These are phyloP conservation scores for Cladosporium velox DNA, from an alignment of 2,329 filamentous ascomycete species.

Conservation along the genomic window DNA sequence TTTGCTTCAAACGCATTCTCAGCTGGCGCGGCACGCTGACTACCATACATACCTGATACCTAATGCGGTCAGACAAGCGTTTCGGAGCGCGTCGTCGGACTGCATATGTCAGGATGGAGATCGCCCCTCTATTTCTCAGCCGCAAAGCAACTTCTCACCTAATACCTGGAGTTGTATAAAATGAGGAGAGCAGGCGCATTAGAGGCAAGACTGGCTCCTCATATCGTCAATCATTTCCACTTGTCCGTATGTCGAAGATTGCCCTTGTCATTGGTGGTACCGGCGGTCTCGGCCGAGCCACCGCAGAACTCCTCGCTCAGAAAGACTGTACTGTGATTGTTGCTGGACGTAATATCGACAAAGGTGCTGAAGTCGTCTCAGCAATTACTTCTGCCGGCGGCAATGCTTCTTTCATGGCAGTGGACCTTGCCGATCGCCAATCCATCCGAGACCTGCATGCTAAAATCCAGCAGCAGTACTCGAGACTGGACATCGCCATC, in stretches of 20 bases:
- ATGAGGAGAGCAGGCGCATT: background rate
- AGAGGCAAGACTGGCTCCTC: background rate
- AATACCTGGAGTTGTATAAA: background rate
- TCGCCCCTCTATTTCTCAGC: background rate
- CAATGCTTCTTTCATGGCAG: conserved; percentile 11
- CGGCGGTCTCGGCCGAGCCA: conserved; percentile 12
- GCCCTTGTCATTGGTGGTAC: conserved; percentile 18
- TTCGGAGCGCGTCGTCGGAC: background rate
- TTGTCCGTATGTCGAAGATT: conserved; percentile 6
- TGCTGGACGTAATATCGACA: background rate
- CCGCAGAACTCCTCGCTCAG: conserved; percentile 10
- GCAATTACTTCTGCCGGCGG: conserved; percentile 4
- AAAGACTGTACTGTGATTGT: conserved; percentile 10
- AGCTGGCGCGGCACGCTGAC: background rate
- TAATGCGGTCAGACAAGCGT: background rate
- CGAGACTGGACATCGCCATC: conserved; percentile 46
- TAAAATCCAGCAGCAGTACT: conserved; percentile 40
- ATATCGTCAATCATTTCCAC: background rate
- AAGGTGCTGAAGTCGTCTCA: conserved; percentile 14
- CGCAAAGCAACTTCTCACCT: background rate
- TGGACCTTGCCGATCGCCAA: conserved; percentile 38
- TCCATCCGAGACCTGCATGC: conserved; percentile 16
- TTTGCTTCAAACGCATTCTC: background rate
- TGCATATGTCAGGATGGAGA: background rate
- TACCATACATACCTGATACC: background rate